phyloP scores from a whole-genome alignment of 306 rosid species.

The Calophaca sinica region DNA sequence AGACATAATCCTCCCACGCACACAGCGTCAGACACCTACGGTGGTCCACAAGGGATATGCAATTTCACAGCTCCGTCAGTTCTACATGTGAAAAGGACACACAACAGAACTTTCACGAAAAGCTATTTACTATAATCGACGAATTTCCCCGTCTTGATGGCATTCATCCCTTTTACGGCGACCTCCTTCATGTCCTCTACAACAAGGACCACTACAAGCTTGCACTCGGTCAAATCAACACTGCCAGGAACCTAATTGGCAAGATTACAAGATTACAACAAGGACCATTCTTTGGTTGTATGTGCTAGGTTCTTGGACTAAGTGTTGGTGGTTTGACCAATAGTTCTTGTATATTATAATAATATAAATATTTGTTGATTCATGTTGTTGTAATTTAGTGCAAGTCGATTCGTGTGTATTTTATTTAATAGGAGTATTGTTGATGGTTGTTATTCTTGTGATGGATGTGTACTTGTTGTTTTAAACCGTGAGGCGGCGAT shows the following conservation, averaged over 20 bases:
- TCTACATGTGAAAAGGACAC: conserved; percentile 92
- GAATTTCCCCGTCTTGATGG: conserved; percentile 85
- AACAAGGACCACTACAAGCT: conserved; percentile 96
- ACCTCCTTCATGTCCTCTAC: conserved; percentile 86
- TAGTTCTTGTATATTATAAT: too few relatives aligned
- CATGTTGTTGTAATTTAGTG: too few relatives aligned
- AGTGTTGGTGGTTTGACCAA: too few relatives aligned
- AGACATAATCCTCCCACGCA: conserved; percentile 85
- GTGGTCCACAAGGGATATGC: conserved; percentile 93
- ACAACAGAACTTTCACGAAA: conserved; percentile 73
- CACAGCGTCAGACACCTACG: conserved; percentile 87
- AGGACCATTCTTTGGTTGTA: too few relatives aligned
- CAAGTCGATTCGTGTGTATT: too few relatives aligned
- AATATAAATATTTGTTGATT: too few relatives aligned
- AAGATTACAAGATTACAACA: conserved; percentile 86
- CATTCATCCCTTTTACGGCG: conserved; percentile 86
- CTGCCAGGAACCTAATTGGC: conserved; percentile 82
- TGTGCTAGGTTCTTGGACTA: conserved; percentile 92
- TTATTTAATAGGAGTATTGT: too few relatives aligned
- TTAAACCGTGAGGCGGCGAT: too few relatives aligned
- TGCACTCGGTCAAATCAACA: conserved; percentile 88
- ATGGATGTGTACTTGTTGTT: too few relatives aligned
- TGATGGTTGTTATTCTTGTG: too few relatives aligned
- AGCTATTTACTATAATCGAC: conserved; percentile 77
- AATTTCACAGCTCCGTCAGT: conserved; percentile 75